Evolutionary conservation across 2,329 filamentous ascomycete genomes (phyloP).

Genomic region (Aspergillus aculeatus): DNA sequence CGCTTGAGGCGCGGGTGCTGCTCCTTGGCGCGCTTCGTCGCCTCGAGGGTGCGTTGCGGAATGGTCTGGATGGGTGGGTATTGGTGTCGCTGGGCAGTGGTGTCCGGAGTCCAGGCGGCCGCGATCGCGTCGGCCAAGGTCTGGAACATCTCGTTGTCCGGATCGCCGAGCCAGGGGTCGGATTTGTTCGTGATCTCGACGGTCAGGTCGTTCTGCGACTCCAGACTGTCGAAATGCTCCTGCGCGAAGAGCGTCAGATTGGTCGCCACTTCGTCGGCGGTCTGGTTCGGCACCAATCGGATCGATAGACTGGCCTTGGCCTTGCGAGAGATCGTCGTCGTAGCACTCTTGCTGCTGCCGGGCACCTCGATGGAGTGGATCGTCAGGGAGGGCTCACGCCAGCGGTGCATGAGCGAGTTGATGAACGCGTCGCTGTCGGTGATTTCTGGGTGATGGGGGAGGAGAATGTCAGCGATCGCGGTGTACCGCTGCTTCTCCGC

Average conservation of each 20-base stretch:
- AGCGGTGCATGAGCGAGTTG: conserved; percentile 82
- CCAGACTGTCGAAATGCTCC: conserved; percentile 69
- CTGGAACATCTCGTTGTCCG: conserved; percentile 84
- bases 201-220: conserved; percentile 75
- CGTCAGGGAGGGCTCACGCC: conserved; percentile 92
- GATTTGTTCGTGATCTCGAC: conserved; percentile 89
- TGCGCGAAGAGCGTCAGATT: conserved; percentile 67
- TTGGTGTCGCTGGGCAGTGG: conserved; percentile 32
- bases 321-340: conserved; percentile 78
- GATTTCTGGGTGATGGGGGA: conserved; percentile 67
- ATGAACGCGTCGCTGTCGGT: conserved; percentile 69
- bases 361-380: conserved; percentile 86
- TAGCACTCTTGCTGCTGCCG: conserved; percentile 79
- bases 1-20: conserved; percentile 27
- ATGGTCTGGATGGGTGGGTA: conserved; percentile 31
- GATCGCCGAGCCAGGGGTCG: conserved; percentile 94
- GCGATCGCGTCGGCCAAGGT: conserved; percentile 83
- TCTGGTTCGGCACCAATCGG: conserved; percentile 89
- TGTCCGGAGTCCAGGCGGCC: conserved; percentile 68
- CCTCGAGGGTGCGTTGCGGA: conserved; percentile 14
- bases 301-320: conserved; percentile 87
- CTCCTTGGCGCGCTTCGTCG: conserved; percentile 11
- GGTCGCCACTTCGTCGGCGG: conserved; percentile 72
- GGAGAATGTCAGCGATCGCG: conserved; percentile 75
- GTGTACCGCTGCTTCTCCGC: conserved; percentile 79